phyloP scores from a whole-genome alignment of 768 basidiomycete genomes.

The Pulveroboletus sp. region DNA sequence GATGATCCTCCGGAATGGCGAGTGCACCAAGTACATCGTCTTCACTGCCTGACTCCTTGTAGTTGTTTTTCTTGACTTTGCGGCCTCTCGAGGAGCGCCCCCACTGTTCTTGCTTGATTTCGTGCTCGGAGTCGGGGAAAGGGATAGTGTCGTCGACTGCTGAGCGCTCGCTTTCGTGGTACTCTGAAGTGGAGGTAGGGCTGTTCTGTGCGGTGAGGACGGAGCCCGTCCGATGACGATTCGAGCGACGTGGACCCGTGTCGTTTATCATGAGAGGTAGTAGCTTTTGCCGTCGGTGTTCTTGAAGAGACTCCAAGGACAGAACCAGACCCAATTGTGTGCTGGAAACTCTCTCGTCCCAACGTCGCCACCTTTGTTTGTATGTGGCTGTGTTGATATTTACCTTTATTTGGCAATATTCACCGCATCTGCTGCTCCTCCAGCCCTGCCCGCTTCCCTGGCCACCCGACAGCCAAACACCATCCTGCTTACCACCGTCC shows the following conservation, averaged over 20 bases:
- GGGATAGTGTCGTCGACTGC: slow-evolving; percentile 24
- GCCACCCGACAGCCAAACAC: slow-evolving; percentile 14
- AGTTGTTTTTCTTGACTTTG: slow-evolving; percentile 35
- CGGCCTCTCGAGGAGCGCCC: slow-evolving; percentile 40
- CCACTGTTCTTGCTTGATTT: slow-evolving; percentile 10
- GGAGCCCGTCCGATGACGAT: slow-evolving; percentile 20
- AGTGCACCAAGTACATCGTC: slow-evolving; percentile 31
- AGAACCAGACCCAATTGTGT: slow-evolving; percentile 11
- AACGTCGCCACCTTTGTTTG: slow-evolving; percentile 31
- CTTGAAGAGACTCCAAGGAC: slow-evolving; percentile 22
- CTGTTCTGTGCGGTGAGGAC: slow-evolving; percentile 23
- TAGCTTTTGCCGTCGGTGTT: slow-evolving; percentile 20
- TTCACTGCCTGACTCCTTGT: slow-evolving; percentile 47
- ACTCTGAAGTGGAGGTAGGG: slow-evolving; percentile 30
- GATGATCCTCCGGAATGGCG: slow-evolving; percentile 4
- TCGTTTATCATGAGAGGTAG: slow-evolving; percentile 19
- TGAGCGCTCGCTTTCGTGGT: slow-evolving; percentile 34
- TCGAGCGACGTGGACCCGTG: slow-evolving; percentile 24
- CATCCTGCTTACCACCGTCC: background rate
- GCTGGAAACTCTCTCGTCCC: slow-evolving; percentile 17
- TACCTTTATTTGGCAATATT: slow-evolving; percentile 25
- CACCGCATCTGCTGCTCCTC: slow-evolving; percentile 19
- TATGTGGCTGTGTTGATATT: slow-evolving; percentile 29
- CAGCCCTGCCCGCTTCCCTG: slow-evolving; percentile 27
- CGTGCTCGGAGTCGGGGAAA: slow-evolving; percentile 1